Percentiles rank a stretch among this genome's conserved stretches.
Evolutionary conservation across 768 basidiomycete species (phyloP).

Genomic region (Phlebiopsis gigantea): DNA sequence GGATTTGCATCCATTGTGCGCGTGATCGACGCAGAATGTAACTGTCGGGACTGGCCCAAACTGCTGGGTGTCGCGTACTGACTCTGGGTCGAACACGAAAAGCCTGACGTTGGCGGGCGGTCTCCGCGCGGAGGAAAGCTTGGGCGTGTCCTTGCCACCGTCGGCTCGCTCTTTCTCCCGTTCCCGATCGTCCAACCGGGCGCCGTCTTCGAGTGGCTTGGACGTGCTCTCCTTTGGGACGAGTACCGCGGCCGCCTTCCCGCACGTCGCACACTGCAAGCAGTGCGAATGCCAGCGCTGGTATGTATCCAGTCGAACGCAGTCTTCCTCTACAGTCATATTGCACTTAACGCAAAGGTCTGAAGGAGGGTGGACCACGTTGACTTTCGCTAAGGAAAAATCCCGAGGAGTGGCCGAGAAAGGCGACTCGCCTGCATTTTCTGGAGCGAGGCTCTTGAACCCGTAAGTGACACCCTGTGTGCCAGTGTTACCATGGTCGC

Average conservation of each 20-base stretch:
- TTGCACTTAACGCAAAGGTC: conserved; percentile 90
- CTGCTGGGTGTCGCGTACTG: conserved; percentile 59
- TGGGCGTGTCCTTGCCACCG: conserved; percentile 38
- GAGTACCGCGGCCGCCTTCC: conserved; percentile 66
- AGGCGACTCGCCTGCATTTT: conserved; percentile 85
- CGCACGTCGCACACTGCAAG: conserved; percentile 78
- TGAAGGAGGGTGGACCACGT: conserved; percentile 69
- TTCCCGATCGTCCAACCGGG: conserved; percentile 32
- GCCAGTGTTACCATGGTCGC: conserved; percentile 50
- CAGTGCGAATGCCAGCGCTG: conserved; percentile 96
- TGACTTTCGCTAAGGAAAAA: conserved; percentile 43
- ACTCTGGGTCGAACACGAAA: conserved; percentile 75
- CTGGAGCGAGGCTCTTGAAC: conserved; percentile 86
- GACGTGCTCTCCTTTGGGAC: conserved; percentile 49
- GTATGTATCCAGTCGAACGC: conserved; percentile 91
- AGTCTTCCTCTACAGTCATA: conserved; percentile 94
- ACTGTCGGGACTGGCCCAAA: conserved; percentile 71
- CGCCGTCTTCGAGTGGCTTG: conserved; percentile 44
- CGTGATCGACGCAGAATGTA: conserved; percentile 77
- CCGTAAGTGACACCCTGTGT: conserved; percentile 90
- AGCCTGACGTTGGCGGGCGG: conserved; percentile 75
- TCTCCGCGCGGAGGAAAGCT: conserved; percentile 59
- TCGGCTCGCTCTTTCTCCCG: conserved; percentile 27
- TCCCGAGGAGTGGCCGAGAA: conserved; percentile 48
- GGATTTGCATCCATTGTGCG: conserved; percentile 52